Evolutionary conservation across 2,329 filamentous ascomycete species (phyloP).

Genomic region (Fusarium miscanthi): DNA sequence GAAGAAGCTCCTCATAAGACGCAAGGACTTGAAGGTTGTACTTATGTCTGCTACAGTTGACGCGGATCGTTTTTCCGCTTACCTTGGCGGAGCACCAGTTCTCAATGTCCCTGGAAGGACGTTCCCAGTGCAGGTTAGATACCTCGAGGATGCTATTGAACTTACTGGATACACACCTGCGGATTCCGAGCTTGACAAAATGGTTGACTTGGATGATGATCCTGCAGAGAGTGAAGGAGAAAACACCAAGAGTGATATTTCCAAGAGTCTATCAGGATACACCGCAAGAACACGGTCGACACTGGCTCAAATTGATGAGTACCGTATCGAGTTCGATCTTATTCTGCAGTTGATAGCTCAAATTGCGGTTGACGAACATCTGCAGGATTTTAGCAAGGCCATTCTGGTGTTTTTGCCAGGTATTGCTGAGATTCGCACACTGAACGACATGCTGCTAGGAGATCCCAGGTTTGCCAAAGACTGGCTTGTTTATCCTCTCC

Average conservation of each 20-base stretch:
- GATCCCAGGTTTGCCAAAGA: slow-evolving; percentile 78
- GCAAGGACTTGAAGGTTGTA: slow-evolving; percentile 89
- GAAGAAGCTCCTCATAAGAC: slow-evolving; percentile 79
- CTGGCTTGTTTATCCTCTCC: slow-evolving; percentile 90
- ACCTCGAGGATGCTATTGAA: slow-evolving; percentile 93
- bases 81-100: slow-evolving; percentile 86
- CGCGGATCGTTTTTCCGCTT: slow-evolving; percentile 88
- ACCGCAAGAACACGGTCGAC: slow-evolving; percentile 80
- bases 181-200: slow-evolving; percentile 59
- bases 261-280: slow-evolving; percentile 77
- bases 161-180: slow-evolving; percentile 77
- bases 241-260: slow-evolving; percentile 66
- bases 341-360: slow-evolving; percentile 81
- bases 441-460: slow-evolving; percentile 86
- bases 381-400: slow-evolving; percentile 82
- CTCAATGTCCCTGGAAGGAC: slow-evolving; percentile 92
- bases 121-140: slow-evolving; percentile 89
- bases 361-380: slow-evolving; percentile 76
- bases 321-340: slow-evolving; percentile 89
- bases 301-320: slow-evolving; percentile 85
- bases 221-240: slow-evolving; percentile 61
- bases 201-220: slow-evolving; percentile 73
- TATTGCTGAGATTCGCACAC: slow-evolving; percentile 87
- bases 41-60: slow-evolving; percentile 99
- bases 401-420: slow-evolving; percentile 95